Percentiles rank a stretch among this genome's conserved stretches.
phyloP scores from a whole-genome alignment of 176 grass and related monocot species.

The Areca catechu region DNA sequence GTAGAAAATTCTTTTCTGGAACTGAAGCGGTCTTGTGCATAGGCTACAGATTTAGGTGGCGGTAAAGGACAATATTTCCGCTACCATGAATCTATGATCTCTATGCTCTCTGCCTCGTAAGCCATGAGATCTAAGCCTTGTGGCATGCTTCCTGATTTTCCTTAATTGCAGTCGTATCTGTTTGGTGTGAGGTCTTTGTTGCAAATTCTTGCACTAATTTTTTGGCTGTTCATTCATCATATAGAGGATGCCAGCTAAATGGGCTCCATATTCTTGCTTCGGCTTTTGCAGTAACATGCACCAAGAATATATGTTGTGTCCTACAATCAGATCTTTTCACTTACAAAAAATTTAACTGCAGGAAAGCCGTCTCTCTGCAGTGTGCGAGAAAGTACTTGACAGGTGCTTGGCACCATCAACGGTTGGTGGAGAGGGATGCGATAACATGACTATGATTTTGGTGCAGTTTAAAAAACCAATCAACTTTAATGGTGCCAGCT shows the following conservation, averaged over 20 bases:
- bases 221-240: no score
- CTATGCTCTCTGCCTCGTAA: no score
- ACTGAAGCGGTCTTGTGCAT: not conserved
- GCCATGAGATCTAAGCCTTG: no score
- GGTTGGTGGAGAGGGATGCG: slow-evolving; percentile 68
- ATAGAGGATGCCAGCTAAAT: no score
- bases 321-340: not conserved
- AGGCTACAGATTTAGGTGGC: no score
- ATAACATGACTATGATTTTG: slow-evolving; percentile 94
- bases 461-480: slow-evolving; percentile 72
- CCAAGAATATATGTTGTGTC: not conserved
- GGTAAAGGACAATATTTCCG: not conserved
- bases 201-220: no score
- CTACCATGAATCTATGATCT: not conserved
- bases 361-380: slow-evolving; percentile 58
- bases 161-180: no score
- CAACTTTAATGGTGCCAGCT: slow-evolving; percentile 2
- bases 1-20: slow-evolving; percentile 17
- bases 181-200: no score
- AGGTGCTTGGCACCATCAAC: slow-evolving; percentile 86
- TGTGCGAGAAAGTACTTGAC: slow-evolving; percentile 79
- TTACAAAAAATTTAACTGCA: slow-evolving; percentile 33
- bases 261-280: not conserved
- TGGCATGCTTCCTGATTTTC: no score
- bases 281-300: not conserved